phyloP scores from a whole-genome alignment of 495 filamentous ascomycete genomes.

The Cercophora scortea region DNA sequence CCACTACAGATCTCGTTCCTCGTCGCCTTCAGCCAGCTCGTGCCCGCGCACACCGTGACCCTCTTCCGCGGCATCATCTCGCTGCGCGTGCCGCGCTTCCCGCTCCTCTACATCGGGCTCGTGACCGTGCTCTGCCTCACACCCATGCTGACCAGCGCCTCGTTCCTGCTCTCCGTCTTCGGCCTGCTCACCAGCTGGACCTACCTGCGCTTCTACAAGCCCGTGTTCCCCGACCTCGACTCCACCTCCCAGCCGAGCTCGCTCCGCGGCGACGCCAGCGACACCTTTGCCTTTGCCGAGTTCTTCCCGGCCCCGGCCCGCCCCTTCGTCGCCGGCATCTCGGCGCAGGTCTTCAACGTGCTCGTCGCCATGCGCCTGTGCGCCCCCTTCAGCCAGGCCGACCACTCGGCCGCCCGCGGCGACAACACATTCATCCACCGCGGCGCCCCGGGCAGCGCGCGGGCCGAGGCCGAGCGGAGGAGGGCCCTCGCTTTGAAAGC shows the following conservation, averaged over 20 bases:
- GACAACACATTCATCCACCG: slow-evolving; percentile 29
- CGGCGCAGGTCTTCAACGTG: slow-evolving; percentile 64
- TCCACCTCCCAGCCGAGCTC: slow-evolving; percentile 53
- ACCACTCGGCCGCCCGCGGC: slow-evolving; percentile 63
- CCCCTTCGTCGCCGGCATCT: slow-evolving; percentile 62
- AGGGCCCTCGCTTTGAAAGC: slow-evolving; percentile 84
- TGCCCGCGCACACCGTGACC: slow-evolving; percentile 95
- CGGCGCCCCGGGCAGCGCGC: slow-evolving; percentile 59
- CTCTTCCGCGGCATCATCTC: slow-evolving; percentile 81
- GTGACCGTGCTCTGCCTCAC: slow-evolving; percentile 69
- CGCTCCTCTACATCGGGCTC: slow-evolving; percentile 73
- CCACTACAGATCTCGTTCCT: slow-evolving; percentile 89
- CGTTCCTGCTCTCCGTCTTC: slow-evolving; percentile 68
- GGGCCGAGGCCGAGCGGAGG: slow-evolving; percentile 88
- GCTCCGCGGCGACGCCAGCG: slow-evolving; percentile 80
- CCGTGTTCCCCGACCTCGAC: slow-evolving; percentile 53
- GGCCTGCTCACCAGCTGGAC: slow-evolving; percentile 88
- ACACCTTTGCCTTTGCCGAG: slow-evolving; percentile 89
- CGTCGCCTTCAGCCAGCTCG: slow-evolving; percentile 95
- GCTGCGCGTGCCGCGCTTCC: slow-evolving; percentile 84
- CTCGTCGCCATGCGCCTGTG: slow-evolving; percentile 69
- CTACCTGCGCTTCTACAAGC: slow-evolving; percentile 92
- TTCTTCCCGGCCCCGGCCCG: slow-evolving; percentile 90
- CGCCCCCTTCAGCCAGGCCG: slow-evolving; percentile 79
- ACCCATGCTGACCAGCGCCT: slow-evolving; percentile 78